Evolutionary conservation across 1,139 yeast genomes (phyloP).

Genomic region (Geotrichum fermentans): DNA sequence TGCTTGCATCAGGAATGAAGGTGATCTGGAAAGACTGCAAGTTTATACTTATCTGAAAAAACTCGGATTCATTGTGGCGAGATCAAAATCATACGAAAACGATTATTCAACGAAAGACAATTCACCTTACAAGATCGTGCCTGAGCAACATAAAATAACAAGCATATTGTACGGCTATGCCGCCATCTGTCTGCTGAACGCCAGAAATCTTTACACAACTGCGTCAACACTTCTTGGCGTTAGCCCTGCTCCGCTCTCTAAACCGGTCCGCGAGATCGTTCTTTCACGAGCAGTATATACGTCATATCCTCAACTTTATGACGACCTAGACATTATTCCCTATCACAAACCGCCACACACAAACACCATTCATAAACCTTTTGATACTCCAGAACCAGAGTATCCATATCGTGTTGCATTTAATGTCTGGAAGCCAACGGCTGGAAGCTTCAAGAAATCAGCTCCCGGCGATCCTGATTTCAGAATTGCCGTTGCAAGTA

Average conservation of each 20-base stretch:
- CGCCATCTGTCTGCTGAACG: slow-evolving; percentile 4
- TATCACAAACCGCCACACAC: slow-evolving; percentile 25
- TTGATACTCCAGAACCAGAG: slow-evolving; percentile 16
- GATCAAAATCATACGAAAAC: slow-evolving; percentile 31
- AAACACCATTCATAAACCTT: slow-evolving; percentile 5
- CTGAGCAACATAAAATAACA: neutral
- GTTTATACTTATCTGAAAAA: slow-evolving; percentile 75
- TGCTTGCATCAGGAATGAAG: slow-evolving; percentile 43
- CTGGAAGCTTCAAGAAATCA: slow-evolving; percentile 59
- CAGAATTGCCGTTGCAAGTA: slow-evolving; percentile 58
- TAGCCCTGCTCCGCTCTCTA: neutral
- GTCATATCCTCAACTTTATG: slow-evolving; percentile 22
- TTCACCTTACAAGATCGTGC: slow-evolving; percentile 20
- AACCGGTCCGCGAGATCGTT: slow-evolving; percentile 1
- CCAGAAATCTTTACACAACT: slow-evolving; percentile 25
- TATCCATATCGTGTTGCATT: slow-evolving; percentile 40
- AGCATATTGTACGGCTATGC: neutral
- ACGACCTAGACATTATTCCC: slow-evolving; percentile 27
- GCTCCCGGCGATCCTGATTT: slow-evolving; percentile 71
- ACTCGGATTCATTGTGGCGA: slow-evolving; percentile 66
- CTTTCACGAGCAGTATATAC: slow-evolving; percentile 19
- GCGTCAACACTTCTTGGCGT: slow-evolving; percentile 20
- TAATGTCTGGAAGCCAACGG: slow-evolving; percentile 82
- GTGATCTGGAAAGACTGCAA: slow-evolving; percentile 54
- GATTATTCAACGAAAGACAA: slow-evolving; percentile 12